Evolutionary conservation across 1,284 basidiomycete species (phyloP).

Genomic region (Ganoderma boninense): DNA sequence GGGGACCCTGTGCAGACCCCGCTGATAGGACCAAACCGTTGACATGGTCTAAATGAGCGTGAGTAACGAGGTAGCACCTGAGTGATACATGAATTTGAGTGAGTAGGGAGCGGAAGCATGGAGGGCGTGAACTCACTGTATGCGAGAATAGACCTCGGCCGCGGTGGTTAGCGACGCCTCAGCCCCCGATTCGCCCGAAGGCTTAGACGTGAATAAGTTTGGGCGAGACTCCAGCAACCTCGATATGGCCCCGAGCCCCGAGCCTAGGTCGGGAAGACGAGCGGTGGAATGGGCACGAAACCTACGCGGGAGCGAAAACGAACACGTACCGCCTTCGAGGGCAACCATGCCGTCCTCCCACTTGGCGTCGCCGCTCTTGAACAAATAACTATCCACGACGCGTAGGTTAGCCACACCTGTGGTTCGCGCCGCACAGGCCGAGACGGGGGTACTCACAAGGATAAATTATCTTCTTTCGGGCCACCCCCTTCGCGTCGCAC

Average conservation of each 20-base stretch:
- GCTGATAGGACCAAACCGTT: constrained; percentile 79
- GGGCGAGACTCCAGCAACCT: constrained; percentile 61
- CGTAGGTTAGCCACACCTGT: not conserved
- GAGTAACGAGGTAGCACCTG: constrained; percentile 80
- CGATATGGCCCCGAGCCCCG: constrained; percentile 72
- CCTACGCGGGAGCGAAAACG: not conserved
- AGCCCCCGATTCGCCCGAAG: constrained; percentile 34
- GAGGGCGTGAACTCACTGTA: constrained; percentile 51
- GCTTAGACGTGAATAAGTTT: constrained; percentile 50
- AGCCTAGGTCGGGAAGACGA: constrained; percentile 52
- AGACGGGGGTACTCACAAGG: constrained; percentile 58
- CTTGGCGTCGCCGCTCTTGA: constrained; percentile 62
- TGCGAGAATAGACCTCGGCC: constrained; percentile 64
- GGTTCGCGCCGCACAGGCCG: not conserved
- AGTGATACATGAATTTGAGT: not conserved
- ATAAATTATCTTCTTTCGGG: constrained; percentile 78
- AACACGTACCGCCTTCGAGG: constrained; percentile 72
- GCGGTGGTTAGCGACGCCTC: constrained; percentile 46
- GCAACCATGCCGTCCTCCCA: constrained; percentile 79
- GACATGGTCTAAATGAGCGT: constrained; percentile 87
- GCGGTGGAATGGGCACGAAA: not conserved
- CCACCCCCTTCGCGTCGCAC: constrained; percentile 58
- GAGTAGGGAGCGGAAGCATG: not conserved
- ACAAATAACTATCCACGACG: constrained; percentile 62
- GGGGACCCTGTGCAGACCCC: constrained; percentile 68